Percentiles rank a stretch among this genome's conserved stretches.
phyloP scores from a whole-genome alignment of 2,329 filamentous ascomycete species.

The Ramichloridium luteum region DNA sequence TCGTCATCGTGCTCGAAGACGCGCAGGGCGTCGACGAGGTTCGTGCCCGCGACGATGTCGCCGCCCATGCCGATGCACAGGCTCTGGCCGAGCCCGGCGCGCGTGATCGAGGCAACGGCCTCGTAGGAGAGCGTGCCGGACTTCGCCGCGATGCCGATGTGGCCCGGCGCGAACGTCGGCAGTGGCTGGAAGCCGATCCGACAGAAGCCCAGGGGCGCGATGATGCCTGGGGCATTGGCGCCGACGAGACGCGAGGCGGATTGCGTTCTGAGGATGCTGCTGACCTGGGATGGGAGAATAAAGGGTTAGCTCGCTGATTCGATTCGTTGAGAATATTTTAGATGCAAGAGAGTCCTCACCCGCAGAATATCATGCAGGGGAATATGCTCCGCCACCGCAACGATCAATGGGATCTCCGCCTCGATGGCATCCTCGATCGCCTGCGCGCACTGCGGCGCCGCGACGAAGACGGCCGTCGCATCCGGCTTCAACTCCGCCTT shows the following conservation, averaged over 20 bases:
- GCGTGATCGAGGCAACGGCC: conserved; percentile 60
- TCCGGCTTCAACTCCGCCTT: conserved; percentile 60
- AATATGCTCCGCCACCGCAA: conserved; percentile 69
- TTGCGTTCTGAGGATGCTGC: conserved; percentile 59
- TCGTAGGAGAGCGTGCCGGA: conserved; percentile 73
- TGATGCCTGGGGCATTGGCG: conserved; percentile 72
- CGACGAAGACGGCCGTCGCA: conserved; percentile 69
- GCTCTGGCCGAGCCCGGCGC: conserved; percentile 64
- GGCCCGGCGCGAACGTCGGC: conserved; percentile 56
- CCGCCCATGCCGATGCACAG: conserved; percentile 68
- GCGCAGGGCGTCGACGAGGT: conserved; percentile 57
- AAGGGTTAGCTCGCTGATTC: too few relatives aligned
- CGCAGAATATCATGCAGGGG: conserved; percentile 66
- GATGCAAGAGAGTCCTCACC: conserved; percentile 32
- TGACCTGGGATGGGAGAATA: too few relatives aligned
- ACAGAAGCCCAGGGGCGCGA: conserved; percentile 58
- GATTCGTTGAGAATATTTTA: not conserved
- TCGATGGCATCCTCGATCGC: conserved; percentile 73
- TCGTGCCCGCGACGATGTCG: conserved; percentile 61
- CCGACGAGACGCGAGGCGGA: conserved; percentile 61
- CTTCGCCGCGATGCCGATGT: conserved; percentile 66
- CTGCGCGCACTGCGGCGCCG: conserved; percentile 57
- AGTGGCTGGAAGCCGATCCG: conserved; percentile 67
- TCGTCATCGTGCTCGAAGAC: conserved; percentile 54
- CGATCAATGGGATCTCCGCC: conserved; percentile 64